phyloP scores from a whole-genome alignment of 129 eudicot genomes.

The Daucus carota region DH1_v3.0 NC_030387.2:4327501-4328000 shows the following conservation, averaged over 20 bases:
- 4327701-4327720: too few species aligned
- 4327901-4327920: neutral
- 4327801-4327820: neutral
- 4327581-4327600: too few species aligned
- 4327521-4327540: too few species aligned
- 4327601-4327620: too few species aligned
- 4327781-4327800: neutral
- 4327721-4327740: neutral
- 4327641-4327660: too few species aligned
- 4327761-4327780: neutral
- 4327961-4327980: neutral
- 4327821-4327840: neutral
- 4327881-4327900: neutral
- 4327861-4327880: neutral
- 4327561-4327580: too few species aligned
- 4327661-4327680: too few species aligned
- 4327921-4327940: neutral
- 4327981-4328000: slow-evolving; percentile 20
- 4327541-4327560: too few species aligned
- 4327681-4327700: too few species aligned
- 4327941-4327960: slow-evolving; percentile 2
- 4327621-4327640: too few species aligned
- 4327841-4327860: neutral
- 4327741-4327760: neutral
- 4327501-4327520: too few species aligned